These are phyloP conservation scores for Rubroboletus satanas DNA, from an alignment of 768 basidiomycete genomes.

Conservation along the genomic window DNA sequence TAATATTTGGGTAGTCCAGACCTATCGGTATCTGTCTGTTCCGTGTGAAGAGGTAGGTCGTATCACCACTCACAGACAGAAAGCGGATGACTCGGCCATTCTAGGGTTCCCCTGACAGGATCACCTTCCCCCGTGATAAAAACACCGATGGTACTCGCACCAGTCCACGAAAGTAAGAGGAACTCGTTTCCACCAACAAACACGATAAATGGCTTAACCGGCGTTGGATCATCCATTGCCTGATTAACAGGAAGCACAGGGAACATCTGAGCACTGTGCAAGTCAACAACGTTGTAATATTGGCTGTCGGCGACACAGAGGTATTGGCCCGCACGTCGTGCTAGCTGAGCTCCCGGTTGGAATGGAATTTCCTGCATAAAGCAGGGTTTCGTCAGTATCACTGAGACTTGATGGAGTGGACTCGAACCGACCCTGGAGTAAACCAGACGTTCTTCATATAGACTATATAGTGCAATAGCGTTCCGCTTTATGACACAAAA, in stretches of 20 bases:
- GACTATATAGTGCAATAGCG: constrained; percentile 57
- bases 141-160: constrained; percentile 73
- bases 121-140: constrained; percentile 85
- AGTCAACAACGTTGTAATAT: constrained; percentile 74
- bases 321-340: constrained; percentile 55
- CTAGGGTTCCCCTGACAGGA: constrained; percentile 83
- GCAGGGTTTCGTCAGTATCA: neutral
- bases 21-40: constrained; percentile 38
- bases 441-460: constrained; percentile 57
- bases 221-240: constrained; percentile 39
- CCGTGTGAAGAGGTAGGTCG: neutral
- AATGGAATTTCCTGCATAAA: constrained; percentile 64
- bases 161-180: constrained; percentile 82
- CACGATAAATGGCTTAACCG: constrained; percentile 66
- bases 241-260: constrained; percentile 81
- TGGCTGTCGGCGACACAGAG: constrained; percentile 74
- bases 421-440: constrained; percentile 52
- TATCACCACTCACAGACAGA: constrained; percentile 58
- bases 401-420: neutral
- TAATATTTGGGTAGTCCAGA: constrained; percentile 78
- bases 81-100: constrained; percentile 79
- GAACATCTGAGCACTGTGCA: constrained; percentile 64
- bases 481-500: constrained; percentile 71
- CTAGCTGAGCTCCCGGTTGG: constrained; percentile 52
- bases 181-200: constrained; percentile 79